Evolutionary conservation across 176 grass and related monocot genomes (phyloP), one percentile per base, ranked within the genome.

Genomic region (Lolium perenne): DNA sequence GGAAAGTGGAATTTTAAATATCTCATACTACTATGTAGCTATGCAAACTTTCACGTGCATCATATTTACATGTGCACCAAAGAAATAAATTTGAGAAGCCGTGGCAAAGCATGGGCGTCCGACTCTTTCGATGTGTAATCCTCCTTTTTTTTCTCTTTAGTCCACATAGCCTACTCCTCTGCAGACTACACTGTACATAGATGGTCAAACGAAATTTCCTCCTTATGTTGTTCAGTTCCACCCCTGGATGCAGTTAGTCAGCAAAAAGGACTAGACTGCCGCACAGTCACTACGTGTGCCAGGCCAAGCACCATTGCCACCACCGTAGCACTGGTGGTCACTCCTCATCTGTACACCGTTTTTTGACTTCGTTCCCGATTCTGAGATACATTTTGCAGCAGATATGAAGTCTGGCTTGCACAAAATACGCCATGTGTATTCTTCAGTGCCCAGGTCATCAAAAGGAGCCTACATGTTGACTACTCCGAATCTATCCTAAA

Each of bases 401-500:
- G 84, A 75, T 23, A 80, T 46, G 71, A 78, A 62, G 51, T 76
- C 62, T 54, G 54, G 45, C 82, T 85, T 55, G 53, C 14, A 61
- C 14, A 76, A 88, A 70, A 71, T 45, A 69, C 20, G 51, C 86
- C 80, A 38, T 8, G 49, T 26, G 17, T 49, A 69, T 57, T 87
- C 70, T 73, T 86, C 45, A 5, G 81, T 46, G 47, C 64, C 13
- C 43, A 67, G 43, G 86, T 53, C 68, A 61, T 86, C 6, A 64
- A 77, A 68, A 83, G 51, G 83, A 78, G 46, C 54, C 71, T 77
- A 67, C 54, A 67, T 13, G 12, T 63, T 86, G 86, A 84, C 67
- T 94, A 94, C 74, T 89, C 83, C 56, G 82, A 88, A 90, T 88
- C 86, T 69, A 86, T 90, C 73, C 87, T 89, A 77, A 83, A 94